These are phyloP conservation scores for Iberis amara DNA, from an alignment of 441 rosid genomes.

Conservation along the genomic window DNA sequence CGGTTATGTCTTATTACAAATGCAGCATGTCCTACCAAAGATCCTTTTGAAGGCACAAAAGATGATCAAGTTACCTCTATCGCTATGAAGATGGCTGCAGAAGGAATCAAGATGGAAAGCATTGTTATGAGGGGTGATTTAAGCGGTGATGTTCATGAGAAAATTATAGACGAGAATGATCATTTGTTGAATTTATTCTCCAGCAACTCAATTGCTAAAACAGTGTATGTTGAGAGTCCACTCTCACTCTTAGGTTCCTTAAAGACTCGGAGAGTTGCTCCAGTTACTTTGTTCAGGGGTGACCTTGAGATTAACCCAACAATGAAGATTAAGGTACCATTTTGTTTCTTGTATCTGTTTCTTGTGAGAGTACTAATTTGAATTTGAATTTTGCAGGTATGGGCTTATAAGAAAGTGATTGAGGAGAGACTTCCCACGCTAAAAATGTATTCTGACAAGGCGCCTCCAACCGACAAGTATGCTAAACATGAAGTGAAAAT, in stretches of 20 bases:
- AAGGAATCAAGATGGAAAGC: constrained; percentile 68
- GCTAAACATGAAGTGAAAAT: constrained; percentile 86
- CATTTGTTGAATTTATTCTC: constrained; percentile 58
- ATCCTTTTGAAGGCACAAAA: constrained; percentile 72
- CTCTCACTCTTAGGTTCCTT: constrained; percentile 79
- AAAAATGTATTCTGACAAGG: constrained; percentile 80
- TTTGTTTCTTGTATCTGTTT: not conserved
- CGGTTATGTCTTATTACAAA: constrained; percentile 75
- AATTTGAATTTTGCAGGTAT: constrained; percentile 42
- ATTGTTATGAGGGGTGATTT: constrained; percentile 51
- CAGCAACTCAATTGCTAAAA: constrained; percentile 45
- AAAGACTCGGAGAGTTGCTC: constrained; percentile 61
- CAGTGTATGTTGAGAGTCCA: constrained; percentile 55
- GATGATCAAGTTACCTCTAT: constrained; percentile 75
- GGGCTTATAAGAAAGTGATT: constrained; percentile 89
- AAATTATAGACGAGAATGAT: constrained; percentile 63
- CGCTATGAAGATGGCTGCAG: constrained; percentile 56
- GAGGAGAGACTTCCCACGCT: constrained; percentile 90
- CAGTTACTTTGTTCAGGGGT: constrained; percentile 85
- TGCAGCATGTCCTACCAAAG: constrained; percentile 67
- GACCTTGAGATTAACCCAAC: constrained; percentile 65
- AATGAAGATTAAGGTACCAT: constrained; percentile 72
- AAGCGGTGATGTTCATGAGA: constrained; percentile 33
- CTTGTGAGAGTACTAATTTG: not conserved
- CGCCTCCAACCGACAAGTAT: constrained; percentile 68